Evolutionary conservation across 78 protist genomes (phyloP), one percentile per base, ranked within the genome.

Genomic region (Chrysochromulina parva): DNA sequence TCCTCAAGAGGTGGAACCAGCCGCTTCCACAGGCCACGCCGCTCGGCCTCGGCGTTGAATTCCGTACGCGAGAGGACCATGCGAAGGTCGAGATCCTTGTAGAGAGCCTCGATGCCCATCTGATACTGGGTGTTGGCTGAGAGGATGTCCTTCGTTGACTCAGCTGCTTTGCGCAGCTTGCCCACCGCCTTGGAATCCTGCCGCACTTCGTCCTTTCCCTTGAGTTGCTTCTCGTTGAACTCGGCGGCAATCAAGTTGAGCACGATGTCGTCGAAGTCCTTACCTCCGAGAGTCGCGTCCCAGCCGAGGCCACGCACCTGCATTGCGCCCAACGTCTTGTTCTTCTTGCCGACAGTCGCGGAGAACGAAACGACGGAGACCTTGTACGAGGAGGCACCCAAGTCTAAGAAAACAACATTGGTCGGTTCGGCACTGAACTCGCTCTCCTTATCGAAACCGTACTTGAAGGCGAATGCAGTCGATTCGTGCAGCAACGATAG

Each of bases 141-240:
- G 82, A 73, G 82, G 24, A 48, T 13, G 19, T 73, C 82, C 82
- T 73, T 73, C n/a, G 48, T 13, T 5, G 54, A 55, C 54, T 73
- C 82, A 26, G 82, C 50, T 55, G 28, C 82, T 55, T 73, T 73
- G 57, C 82, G 82, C 54, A 73, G 53, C 82, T 73, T 73, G 82
- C 54, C 82, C 55, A 73, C 48, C 26, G 54, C 82, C n/a, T 55
- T 53, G n/a, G 53, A 3, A 0, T 3, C 2, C 54, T 48, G 3
- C 14, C 55, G 53, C 19, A 16, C 20, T 6, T 62, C 20, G 69
- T 16, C 69, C 38, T 38, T 38, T 6, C 20, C 50, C 52, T 71
- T 71, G 38, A 24, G 82, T 28, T 67, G 16, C 55, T 38, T 3
- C 82, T 73, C 19, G 82, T 1, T 48, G 82, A 73, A 73, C 54